Conservation (phyloP, 2,329 filamentous ascomycete species). For the Epichloe hybrida region DNA sequence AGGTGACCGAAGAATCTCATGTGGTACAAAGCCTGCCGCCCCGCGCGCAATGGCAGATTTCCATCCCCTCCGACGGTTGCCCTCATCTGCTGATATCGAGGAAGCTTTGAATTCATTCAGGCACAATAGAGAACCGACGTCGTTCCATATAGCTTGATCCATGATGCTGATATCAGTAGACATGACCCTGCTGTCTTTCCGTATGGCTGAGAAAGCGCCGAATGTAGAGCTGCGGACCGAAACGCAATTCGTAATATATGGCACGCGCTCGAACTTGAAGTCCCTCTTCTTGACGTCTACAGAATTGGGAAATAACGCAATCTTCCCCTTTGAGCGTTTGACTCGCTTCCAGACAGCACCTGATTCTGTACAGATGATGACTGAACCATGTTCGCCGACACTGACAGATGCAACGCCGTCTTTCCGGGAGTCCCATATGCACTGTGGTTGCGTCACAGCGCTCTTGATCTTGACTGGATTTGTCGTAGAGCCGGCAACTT, state of each 20-base stretch:
- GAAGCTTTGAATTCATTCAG: conserved; percentile 45
- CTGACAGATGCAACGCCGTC: conserved; percentile 76
- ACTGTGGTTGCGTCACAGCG: conserved; percentile 62
- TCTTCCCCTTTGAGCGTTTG: conserved; percentile 69
- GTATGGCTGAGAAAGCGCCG: conserved; percentile 78
- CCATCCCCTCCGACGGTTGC: conserved; percentile 28
- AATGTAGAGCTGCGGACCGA: conserved; percentile 78
- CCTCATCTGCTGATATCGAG: conserved; percentile 16
- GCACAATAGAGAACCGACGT: conserved; percentile 56
- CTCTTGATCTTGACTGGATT: conserved; percentile 84
- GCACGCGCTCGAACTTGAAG: conserved; percentile 88
- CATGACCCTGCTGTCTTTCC: conserved; percentile 73
- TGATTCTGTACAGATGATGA: conserved; percentile 85
- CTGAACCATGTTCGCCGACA: conserved; percentile 83
- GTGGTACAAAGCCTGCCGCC: conserved; percentile 35
- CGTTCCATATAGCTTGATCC: conserved; percentile 57
- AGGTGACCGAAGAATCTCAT: conserved; percentile 45
- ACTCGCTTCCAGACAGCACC: conserved; percentile 88
- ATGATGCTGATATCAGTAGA: conserved; percentile 54
- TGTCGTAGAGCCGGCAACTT: conserved; percentile 61
- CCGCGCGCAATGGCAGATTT: conserved; percentile 22
- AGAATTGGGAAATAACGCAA: conserved; percentile 33
- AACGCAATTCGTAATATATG: conserved; percentile 72
- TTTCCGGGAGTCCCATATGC: conserved; percentile 82
- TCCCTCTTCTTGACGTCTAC: conserved; percentile 60